Evolutionary conservation across 352 stramenopile genomes (phyloP), one percentile per base, ranked within the genome.

Genomic region (Phytophthora meadii): DNA sequence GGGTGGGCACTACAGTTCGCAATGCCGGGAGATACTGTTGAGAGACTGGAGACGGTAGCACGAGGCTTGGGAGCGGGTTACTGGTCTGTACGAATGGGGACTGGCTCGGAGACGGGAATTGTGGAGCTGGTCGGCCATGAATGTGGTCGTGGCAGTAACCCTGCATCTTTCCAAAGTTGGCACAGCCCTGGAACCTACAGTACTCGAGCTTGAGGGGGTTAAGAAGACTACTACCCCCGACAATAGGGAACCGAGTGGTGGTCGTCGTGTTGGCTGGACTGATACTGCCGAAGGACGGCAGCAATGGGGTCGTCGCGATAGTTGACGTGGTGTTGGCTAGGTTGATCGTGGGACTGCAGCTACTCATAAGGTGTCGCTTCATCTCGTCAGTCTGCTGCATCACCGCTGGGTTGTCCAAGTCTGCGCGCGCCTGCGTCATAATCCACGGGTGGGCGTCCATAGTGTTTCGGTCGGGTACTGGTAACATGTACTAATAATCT

Each of bases 111-210:
- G 70, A 62, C 50, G 64, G 59, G 44, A 55, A 59, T 28, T 70
- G 62, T 4, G 42, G 47, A n/a, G 72, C 65, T 9, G 69, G 72
- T 37, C 51, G 69, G 3, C 70, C 62, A 24, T 88, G 75, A 57
- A 79, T 82, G 60, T 93, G 82, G 45, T 84, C 73, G 24, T 82
- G 78, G 60, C 82, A 90, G 56, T 77, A 81, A 14, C 83, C 77
- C 52, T 91, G 77, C 78, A 86, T 81, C 64, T 88, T 87, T 65
- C 81, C 74, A 44, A 86, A 84, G 72, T 88, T 86, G 56, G 72
- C 65, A 51, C 84, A 91, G 28, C 80, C 76, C 14, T 76, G 65
- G 51, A 79, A 73, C 32, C 59, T 73, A 60, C 80, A 89, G 55
- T 80, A 79, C 49, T 78, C 76, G 19, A 77, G 56, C 6, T 79